phyloP scores from a whole-genome alignment of 2,329 filamentous ascomycete species.

The Macroventuria anomochaeta region DNA sequence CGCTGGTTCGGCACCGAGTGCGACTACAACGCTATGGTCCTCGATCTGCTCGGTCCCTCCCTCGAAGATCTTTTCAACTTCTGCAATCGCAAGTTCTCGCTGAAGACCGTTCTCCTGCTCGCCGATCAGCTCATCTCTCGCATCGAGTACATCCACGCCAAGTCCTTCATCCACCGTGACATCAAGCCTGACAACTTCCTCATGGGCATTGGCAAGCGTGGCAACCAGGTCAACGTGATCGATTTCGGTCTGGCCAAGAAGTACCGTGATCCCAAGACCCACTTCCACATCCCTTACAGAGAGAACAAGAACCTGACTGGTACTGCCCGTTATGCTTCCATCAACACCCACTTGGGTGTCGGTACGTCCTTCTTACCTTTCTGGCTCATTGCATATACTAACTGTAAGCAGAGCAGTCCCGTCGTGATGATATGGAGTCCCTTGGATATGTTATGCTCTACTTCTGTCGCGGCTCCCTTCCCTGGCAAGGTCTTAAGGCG shows the following conservation, averaged over 20 bases:
- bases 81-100: constrained; percentile 99
- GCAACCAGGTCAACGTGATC: constrained; percentile 99
- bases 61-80: constrained; percentile 99
- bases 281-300: constrained; percentile 99
- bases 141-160: constrained; percentile 99
- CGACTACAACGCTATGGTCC: constrained; percentile 99
- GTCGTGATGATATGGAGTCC: constrained; percentile 99
- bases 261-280: constrained; percentile 99
- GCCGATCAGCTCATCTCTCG: constrained; percentile 98
- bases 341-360: constrained; percentile 98
- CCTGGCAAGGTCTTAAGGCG: constrained; percentile 98
- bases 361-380: constrained; percentile 58
- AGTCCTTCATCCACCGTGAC: constrained; percentile 99
- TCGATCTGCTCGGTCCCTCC: constrained; percentile 93
- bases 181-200: constrained; percentile 99
- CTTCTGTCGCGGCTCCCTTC: constrained; percentile 98
- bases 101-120: constrained; percentile 96
- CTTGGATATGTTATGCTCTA: constrained; percentile 99
- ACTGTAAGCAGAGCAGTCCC: constrained; percentile 78
- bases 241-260: constrained; percentile 99
- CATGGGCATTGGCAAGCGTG: constrained; percentile 98
- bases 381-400: constrained; percentile 16
- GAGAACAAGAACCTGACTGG: constrained; percentile 99
- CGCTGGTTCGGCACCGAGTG: constrained; percentile 99
- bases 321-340: constrained; percentile 96